phyloP scores from a whole-genome alignment of 192 early-diverging fungal genomes.

The Allomyces arbusculus region DNA sequence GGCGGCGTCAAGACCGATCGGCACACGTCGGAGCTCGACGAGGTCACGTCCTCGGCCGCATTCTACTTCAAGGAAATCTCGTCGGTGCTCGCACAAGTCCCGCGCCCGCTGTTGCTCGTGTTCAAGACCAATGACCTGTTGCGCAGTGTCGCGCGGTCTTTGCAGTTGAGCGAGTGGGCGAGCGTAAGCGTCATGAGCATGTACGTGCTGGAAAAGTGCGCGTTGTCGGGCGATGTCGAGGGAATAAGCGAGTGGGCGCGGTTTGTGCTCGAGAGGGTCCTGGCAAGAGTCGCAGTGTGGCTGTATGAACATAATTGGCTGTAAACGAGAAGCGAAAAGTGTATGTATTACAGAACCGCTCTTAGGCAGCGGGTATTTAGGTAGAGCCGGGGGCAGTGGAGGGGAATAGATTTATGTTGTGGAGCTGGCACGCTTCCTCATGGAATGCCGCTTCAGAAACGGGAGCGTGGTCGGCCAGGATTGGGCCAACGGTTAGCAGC shows the following conservation, averaged over 20 bases:
- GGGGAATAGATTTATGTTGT: no score
- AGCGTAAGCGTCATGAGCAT: not conserved
- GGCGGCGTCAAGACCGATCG: slow-evolving; percentile 19
- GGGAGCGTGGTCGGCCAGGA: no score
- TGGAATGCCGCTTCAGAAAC: no score
- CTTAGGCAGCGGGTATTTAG: no score
- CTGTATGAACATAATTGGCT: not conserved
- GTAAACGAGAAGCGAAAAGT: no score
- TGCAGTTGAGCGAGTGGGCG: not conserved
- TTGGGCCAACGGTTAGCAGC: no score
- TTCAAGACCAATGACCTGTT: slow-evolving; percentile 85
- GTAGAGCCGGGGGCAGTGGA: no score
- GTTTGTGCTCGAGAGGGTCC: not conserved
- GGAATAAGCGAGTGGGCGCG: not conserved
- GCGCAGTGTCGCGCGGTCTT: slow-evolving; percentile 24
- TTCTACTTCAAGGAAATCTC: slow-evolving; percentile 52
- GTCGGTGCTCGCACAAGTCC: slow-evolving; percentile 60
- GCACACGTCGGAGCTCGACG: slow-evolving; percentile 21
- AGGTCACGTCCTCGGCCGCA: slow-evolving; percentile 30
- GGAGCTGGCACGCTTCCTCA: no score
- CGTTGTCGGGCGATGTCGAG: not conserved
- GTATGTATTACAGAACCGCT: no score
- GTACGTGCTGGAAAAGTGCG: not conserved
- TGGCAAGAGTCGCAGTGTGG: not conserved
- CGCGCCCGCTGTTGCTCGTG: slow-evolving; percentile 62